Evolutionary conservation across 441 rosid genomes (phyloP), one percentile per base, ranked within the genome.

Genomic region (Gossypium trilobum): DNA sequence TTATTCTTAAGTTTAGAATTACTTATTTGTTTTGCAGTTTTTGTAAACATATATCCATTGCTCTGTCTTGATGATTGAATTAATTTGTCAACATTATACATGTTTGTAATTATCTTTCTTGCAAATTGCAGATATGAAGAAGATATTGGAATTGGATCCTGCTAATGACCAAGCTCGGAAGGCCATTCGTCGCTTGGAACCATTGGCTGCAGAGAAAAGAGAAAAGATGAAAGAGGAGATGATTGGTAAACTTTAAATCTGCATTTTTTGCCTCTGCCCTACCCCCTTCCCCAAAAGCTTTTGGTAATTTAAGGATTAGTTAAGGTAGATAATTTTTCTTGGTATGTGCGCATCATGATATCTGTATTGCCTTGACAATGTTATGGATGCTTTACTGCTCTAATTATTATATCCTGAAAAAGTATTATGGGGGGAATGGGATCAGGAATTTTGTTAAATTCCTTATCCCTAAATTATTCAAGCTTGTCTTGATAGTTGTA

Each of bases 161-260:
- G 82, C 91, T 60, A 91, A 92, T 78, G 87, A 83, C 55, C 95
- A 88, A 75, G 92, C 93, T 57, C 82, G 77, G 80, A 92, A 78
- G 81, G 61, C 88, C 33, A 88, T 89, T 74, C 65, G 66, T 56
- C 86, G 86, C 8, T 80, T 95, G 85, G 92, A 91, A 76, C 97
- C 97, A 62, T 78, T 92, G 67, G 97, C 97, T 76, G 97, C 88
- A 1, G 92, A 86, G 69, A 91, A 92, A 82, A 82, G 90, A 78
- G 97, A 91, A 80, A 89, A 91, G 80, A 88, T 92, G 99, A 95
- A 95, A 86, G 97, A 92, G 76, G 99, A 95, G 86, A 92, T 91
- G 94, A 83, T 92, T 63, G 90, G 99, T 95, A 83, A 81, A 88
- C 65, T 74, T 42, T 13, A 59, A 3, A 10, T 69, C 52, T 69